Percentiles rank a stretch among this genome's conserved stretches.
Evolutionary conservation across 805 yeast genomes (phyloP).

Genomic region (Kazachstania psychrophila): DNA sequence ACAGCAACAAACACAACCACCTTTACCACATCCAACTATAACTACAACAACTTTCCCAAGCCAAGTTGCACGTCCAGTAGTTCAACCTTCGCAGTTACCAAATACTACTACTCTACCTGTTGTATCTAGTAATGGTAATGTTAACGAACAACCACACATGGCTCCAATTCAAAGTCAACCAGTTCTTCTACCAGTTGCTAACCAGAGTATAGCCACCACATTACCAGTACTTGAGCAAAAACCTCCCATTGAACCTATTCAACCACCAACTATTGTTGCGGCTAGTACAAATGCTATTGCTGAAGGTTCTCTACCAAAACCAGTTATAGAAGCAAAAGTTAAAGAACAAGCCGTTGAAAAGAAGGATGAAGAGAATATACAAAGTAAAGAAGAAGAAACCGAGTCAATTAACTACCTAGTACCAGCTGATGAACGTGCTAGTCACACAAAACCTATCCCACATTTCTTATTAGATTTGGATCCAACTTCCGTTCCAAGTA

Average conservation of each 20-base stretch:
- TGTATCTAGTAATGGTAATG: background rate
- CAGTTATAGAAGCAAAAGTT: constrained; percentile 12
- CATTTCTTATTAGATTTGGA: constrained; percentile 76
- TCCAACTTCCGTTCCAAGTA: constrained; percentile 63
- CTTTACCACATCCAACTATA: constrained; percentile 15
- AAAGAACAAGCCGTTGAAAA: background rate
- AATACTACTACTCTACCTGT: background rate
- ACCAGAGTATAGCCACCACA: no score
- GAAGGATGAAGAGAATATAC: background rate
- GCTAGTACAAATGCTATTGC: background rate
- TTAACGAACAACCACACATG: background rate
- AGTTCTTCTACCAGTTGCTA: no score
- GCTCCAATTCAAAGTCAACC: background rate
- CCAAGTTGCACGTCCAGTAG: constrained; percentile 1
- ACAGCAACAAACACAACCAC: constrained; percentile 8
- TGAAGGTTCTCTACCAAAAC: background rate
- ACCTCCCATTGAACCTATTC: constrained; percentile 9
- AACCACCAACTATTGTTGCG: background rate
- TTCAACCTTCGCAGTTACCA: background rate
- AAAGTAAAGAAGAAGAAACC: constrained; percentile 8
- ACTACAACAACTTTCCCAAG: constrained; percentile 6
- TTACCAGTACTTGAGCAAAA: no score
- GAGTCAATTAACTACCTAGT: constrained; percentile 31
- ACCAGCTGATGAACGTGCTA: constrained; percentile 33
- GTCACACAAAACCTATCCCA: constrained; percentile 66